Evolutionary conservation across 1,139 yeast genomes (phyloP), one percentile per base, ranked within the genome.

Genomic region (Lipomyces yarrowii): DNA sequence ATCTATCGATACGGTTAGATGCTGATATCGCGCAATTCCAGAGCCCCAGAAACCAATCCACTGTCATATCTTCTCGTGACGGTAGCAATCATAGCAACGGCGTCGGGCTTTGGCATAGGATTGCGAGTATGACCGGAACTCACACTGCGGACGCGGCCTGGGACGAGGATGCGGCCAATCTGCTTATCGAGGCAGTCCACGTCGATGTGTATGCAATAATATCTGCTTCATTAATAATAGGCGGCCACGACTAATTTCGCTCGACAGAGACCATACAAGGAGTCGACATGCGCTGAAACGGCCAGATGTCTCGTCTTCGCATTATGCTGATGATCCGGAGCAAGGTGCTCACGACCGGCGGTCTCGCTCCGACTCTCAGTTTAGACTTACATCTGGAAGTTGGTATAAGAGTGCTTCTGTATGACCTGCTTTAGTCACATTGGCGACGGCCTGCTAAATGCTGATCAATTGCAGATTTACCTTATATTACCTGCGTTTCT

Each of bases 401-500:
- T 60, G 63, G 63, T 60, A 60, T 62, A 60, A 59, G 33, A 57
- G 18, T 10, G 56, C 63, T 11, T 60, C 63, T 21, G 63, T 60
- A 58, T 15, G 63, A 13, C 59, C 55, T 6, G 57, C 60, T 51
- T 57, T 56, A 26, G 21, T 62, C 32, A n/a, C 21, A 35, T 2
- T 23, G 23, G 32, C 48, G 37, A 23, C 32, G 15, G 13, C 46
- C 18, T n/a, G 33, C 52, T 39, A 39, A 48, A 32, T 13, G 10
- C 23, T 21, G 51, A 26, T 7, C 32, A 11, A 7, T 23, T 1
- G 33, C 21, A 67, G 69, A 60, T 67, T 56, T 64, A 60, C 52
- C 58, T 69, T 53, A 64, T 70, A 23, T 54, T 69, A 51, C 71
- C 71, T 15, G 68, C 65, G 6, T 69, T 70, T 56, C 42, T 69